A percentile compares a stretch with the other conserved stretches of the same genome.
phyloP scores from a whole-genome alignment of 129 eudicot genomes.

The Arctium minus region DNA sequence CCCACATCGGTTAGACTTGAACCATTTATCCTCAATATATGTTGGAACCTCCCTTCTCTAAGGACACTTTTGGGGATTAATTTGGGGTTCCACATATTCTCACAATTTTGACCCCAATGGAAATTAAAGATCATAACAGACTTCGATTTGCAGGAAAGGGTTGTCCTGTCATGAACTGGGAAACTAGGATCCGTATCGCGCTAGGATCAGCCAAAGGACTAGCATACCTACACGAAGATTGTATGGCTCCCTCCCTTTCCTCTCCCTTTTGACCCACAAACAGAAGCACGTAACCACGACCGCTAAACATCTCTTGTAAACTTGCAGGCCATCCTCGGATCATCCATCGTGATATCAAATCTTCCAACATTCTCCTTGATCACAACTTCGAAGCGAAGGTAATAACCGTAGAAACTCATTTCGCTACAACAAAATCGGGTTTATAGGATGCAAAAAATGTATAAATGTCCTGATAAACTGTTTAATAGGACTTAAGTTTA shows the following conservation, averaged over 20 bases:
- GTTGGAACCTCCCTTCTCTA: too few species aligned
- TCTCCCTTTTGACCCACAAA: neutral
- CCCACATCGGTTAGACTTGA: neutral
- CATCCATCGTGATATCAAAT: conserved; percentile 89
- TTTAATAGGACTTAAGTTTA: neutral
- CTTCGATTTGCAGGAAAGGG: conserved; percentile 50
- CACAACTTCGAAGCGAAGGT: conserved; percentile 84
- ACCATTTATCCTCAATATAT: neutral
- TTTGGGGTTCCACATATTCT: neutral
- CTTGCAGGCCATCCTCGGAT: conserved; percentile 73
- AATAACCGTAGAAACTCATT: neutral
- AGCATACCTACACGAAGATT: conserved; percentile 88
- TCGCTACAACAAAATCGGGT: neutral
- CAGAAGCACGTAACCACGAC: neutral
- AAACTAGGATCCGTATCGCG: conserved; percentile 64
- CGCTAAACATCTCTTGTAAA: neutral
- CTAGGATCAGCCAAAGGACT: conserved; percentile 90
- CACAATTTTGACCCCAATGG: neutral
- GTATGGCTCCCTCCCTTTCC: conserved; percentile 29
- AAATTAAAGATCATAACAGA: neutral
- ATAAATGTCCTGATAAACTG: neutral
- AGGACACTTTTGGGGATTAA: neutral
- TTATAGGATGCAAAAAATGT: neutral
- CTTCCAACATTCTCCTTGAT: conserved; percentile 82
- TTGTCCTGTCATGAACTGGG: conserved; percentile 59